Conservation (phyloP, 371 early-diverging fungal genomes). For the Mucor indicus region DNA sequence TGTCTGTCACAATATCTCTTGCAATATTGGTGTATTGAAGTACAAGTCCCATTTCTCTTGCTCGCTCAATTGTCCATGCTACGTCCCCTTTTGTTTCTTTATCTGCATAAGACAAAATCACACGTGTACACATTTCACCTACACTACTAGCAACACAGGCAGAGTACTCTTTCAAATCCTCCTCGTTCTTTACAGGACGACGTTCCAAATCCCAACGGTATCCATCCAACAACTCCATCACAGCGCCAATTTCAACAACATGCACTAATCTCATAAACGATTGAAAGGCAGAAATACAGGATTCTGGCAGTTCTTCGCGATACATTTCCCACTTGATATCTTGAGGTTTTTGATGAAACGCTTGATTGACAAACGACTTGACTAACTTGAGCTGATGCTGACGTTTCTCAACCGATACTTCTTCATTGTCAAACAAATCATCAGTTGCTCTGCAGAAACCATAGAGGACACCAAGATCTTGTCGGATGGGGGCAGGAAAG, state of each 20-base stretch:
- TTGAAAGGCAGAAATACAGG: constrained; percentile 32
- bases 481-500: constrained; percentile 44
- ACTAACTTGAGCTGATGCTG: constrained; percentile 19
- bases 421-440: constrained; percentile 52
- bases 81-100: not conserved
- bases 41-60: constrained; percentile 59
- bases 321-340: constrained; percentile 30
- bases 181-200: constrained; percentile 24
- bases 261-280: constrained; percentile 37
- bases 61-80: constrained; percentile 30
- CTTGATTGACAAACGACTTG: constrained; percentile 23
- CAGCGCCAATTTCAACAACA: constrained; percentile 34
- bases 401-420: constrained; percentile 20
- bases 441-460: constrained; percentile 64
- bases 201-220: constrained; percentile 52
- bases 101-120: constrained; percentile 18
- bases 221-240: constrained; percentile 51
- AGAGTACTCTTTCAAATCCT: constrained; percentile 47
- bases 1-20: constrained; percentile 60
- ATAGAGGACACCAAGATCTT: constrained; percentile 55
- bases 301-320: constrained; percentile 13
- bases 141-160: constrained; percentile 61
- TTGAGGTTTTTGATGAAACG: constrained; percentile 24
- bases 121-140: constrained; percentile 52
- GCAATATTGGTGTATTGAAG: constrained; percentile 61